Percentiles rank a stretch among this genome's conserved stretches.
These are phyloP conservation scores for Arthrobotrys iridis DNA, from an alignment of 2,329 filamentous ascomycete genomes.

Conservation along the genomic window DNA sequence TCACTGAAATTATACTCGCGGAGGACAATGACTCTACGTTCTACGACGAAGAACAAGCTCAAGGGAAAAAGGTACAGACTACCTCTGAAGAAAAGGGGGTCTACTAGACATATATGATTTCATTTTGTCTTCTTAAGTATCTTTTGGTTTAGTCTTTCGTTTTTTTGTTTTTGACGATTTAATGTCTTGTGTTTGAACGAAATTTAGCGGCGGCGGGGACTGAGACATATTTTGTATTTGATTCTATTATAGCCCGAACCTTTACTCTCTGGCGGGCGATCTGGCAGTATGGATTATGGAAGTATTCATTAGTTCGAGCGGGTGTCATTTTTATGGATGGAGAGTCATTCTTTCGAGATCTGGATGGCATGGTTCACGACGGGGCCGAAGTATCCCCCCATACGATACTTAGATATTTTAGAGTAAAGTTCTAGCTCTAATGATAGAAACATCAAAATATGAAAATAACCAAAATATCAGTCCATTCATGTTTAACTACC, in stretches of 20 bases:
- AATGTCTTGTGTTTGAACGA: background rate
- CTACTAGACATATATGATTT: constrained; percentile 38
- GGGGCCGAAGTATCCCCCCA: background rate
- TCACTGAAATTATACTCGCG: constrained; percentile 60
- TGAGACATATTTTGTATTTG: constrained; percentile 24
- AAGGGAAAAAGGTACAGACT: constrained; percentile 51
- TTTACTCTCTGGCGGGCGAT: constrained; percentile 28
- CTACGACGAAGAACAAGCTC: constrained; percentile 55
- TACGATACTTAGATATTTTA: no score
- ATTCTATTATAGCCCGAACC: constrained; percentile 37
- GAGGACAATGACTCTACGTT: constrained; percentile 52
- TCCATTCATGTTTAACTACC: no score
- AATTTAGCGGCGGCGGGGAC: constrained; percentile 20
- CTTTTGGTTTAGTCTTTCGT: background rate
- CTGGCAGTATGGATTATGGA: constrained; percentile 39
- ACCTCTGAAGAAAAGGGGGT: constrained; percentile 45
- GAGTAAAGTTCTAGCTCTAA: no score
- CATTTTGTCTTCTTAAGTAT: no score
- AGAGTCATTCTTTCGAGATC: background rate
- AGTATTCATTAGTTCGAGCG: constrained; percentile 30
- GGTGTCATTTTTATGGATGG: background rate
- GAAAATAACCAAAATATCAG: no score
- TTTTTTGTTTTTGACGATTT: constrained; percentile 2
- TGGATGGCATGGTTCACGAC: background rate
- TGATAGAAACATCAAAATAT: no score